These are phyloP conservation scores for Botryotinia calthae DNA, from an alignment of 2,329 filamentous ascomycete genomes.

Conservation along the genomic window DNA sequence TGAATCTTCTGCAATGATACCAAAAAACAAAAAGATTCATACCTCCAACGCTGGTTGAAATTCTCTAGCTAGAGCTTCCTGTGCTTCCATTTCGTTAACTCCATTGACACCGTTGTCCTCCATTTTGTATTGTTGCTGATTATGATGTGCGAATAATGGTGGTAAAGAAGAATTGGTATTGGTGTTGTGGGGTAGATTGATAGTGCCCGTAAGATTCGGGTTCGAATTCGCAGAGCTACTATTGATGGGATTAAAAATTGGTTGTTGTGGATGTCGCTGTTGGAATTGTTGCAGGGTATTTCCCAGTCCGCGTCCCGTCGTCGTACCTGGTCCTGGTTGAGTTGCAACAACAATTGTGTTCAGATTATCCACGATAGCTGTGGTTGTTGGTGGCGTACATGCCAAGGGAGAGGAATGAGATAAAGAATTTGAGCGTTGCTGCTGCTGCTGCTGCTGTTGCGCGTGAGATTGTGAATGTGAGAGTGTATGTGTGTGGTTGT, in stretches of 20 bases:
- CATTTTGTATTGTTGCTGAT: slow-evolving; percentile 33
- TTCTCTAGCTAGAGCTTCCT: slow-evolving; percentile 58
- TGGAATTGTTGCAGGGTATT: slow-evolving; percentile 20
- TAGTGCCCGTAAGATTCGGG: background rate
- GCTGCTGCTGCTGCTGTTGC: background rate
- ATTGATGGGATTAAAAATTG: slow-evolving; percentile 16
- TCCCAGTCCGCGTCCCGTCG: slow-evolving; percentile 15
- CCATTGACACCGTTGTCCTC: slow-evolving; percentile 19
- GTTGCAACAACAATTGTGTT: slow-evolving; percentile 5
- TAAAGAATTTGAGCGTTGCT: slow-evolving; percentile 7
- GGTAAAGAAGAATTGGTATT: slow-evolving; percentile 22
- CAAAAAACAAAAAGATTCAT: slow-evolving; percentile 31
- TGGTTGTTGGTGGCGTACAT: slow-evolving; percentile 4
- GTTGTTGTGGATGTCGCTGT: slow-evolving; percentile 17
- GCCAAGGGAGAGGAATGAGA: background rate
- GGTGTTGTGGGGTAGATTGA: slow-evolving; percentile 20
- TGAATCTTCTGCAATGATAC: background rate
- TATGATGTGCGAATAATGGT: slow-evolving; percentile 18
- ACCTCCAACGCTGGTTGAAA: slow-evolving; percentile 59
- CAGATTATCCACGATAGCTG: slow-evolving; percentile 2
- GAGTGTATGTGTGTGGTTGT: background rate
- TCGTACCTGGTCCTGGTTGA: slow-evolving; percentile 3
- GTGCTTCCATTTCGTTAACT: slow-evolving; percentile 43
- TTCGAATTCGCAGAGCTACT: slow-evolving; percentile 3
- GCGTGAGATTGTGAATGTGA: background rate